Evolutionary conservation across 2,329 filamentous ascomycete species (phyloP), one percentile per base, ranked within the genome.

Genomic region (Metarhizium humberi): DNA sequence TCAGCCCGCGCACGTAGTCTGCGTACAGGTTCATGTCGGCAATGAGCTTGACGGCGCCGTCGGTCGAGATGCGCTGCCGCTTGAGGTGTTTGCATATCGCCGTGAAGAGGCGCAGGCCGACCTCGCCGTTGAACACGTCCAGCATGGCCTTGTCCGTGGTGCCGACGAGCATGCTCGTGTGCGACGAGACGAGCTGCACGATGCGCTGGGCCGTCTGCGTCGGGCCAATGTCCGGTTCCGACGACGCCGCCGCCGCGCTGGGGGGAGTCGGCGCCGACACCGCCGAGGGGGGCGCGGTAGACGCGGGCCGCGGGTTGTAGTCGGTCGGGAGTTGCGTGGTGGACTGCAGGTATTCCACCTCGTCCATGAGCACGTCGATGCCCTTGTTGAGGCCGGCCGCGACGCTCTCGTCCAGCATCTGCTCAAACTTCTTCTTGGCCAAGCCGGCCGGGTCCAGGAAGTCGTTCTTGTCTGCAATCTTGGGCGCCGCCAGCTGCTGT

Each of bases 111-210:
- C 94, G 87, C 60, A 96, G 81, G 0, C 94, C 94, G 30, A 99
- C 92, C 74, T 99, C 94, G 71, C 94, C 90, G 70, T 96, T 96
- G 78, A 99, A 99, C 14, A 99, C 94, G 67, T 99, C 94, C 30
- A 99, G 85, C 79, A 96, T 95, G 59, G 90, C 92, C 76, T 99
- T 99, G 69, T 99, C 94, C 1, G 92, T 97, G 67, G 90, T 95
- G 58, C 94, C 94, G 4, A 89, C 83, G 13, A 99, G 79, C 90
- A 99, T 96, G 66, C 81, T 84, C 1, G 92, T 97, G 69, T 99
- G 94, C 16, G 87, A 87, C 25, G 86, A 86, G 14, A 97, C 88
- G 45, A 97, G 83, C 46, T 90, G 85, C 30, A 96, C 88, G 51
- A 99, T 85, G 53, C 86, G 85, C 60, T 76, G 79, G 4, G 94